phyloP scores from a whole-genome alignment of 768 basidiomycete species.

The Hirschioporus abietinus region DNA sequence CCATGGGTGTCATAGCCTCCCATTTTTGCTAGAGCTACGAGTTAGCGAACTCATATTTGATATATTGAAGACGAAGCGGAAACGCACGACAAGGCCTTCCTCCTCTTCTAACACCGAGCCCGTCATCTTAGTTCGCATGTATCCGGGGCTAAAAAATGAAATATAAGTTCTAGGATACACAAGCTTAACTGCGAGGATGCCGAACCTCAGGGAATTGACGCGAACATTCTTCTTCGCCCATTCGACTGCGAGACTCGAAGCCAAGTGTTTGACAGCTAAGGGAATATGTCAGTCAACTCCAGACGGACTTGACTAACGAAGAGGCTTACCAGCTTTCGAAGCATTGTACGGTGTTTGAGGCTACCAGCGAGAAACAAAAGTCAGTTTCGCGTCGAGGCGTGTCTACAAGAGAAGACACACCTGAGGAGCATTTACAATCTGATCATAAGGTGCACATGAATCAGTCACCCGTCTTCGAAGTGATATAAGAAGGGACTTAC shows the following conservation, averaged over 20 bases:
- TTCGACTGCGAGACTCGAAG: conserved; percentile 86
- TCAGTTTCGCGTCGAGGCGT: background rate
- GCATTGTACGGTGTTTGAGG: conserved; percentile 95
- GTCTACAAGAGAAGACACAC: conserved; percentile 28
- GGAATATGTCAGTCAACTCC: background rate
- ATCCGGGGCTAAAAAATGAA: conserved; percentile 64
- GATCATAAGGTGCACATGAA: conserved; percentile 10
- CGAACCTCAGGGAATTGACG: conserved; percentile 74
- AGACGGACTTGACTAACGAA: background rate
- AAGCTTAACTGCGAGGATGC: background rate
- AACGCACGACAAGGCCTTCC: conserved; percentile 64
- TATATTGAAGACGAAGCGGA: background rate
- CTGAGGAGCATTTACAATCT: conserved; percentile 91
- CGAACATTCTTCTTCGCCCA: conserved; percentile 90
- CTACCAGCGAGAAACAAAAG: conserved; percentile 28
- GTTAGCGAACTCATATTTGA: no score
- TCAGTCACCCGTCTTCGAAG: conserved; percentile 9
- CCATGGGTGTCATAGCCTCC: conserved; percentile 84
- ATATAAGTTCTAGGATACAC: no score
- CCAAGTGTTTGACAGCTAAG: conserved; percentile 89
- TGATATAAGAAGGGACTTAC: conserved; percentile 36
- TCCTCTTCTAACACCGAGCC: conserved; percentile 74
- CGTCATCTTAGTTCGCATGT: conserved; percentile 91
- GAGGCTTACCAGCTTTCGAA: conserved; percentile 73
- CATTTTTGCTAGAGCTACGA: conserved; percentile 56